Conservation (phyloP, 345 rosid genomes). For the Bruguiera parviflora region DNA sequence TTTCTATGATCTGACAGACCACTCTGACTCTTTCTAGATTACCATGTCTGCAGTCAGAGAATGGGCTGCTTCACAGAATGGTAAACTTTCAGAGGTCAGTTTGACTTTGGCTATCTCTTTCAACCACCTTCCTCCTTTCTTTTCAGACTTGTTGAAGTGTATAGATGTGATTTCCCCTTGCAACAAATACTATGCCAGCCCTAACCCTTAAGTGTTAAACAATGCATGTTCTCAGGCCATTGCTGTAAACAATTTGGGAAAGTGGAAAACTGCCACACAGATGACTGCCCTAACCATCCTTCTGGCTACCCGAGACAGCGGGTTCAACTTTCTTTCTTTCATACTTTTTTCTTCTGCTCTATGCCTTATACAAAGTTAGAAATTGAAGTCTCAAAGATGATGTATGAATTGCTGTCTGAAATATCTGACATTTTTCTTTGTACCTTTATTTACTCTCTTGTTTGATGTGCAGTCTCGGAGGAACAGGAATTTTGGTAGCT, state of each 20-base stretch:
- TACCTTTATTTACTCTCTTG: not conserved
- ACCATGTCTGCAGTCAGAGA: slow-evolving; percentile 99
- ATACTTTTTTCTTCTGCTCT: not conserved
- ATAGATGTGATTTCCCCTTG: not conserved
- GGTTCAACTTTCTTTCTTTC: slow-evolving; percentile 32
- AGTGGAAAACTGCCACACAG: slow-evolving; percentile 99
- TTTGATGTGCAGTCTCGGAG: slow-evolving; percentile 50
- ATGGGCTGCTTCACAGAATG: slow-evolving; percentile 97
- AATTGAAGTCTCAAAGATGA: not conserved
- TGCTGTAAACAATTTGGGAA: slow-evolving; percentile 94
- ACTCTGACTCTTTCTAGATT: slow-evolving; percentile 47
- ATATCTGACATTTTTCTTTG: slow-evolving; percentile 4
- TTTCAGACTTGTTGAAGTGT: not conserved
- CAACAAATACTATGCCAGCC: not conserved
- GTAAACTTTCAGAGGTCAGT: slow-evolving; percentile 75
- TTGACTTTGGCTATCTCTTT: not conserved
- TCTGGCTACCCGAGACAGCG: slow-evolving; percentile 76
- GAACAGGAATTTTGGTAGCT: slow-evolving; percentile 45
- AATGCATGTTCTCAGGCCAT: slow-evolving; percentile 60
- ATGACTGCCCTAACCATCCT: slow-evolving; percentile 90
- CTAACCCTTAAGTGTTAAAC: not conserved
- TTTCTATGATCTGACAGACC: slow-evolving; percentile 11
- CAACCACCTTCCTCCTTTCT: not conserved
- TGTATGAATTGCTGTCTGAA: not conserved
- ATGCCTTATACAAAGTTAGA: not conserved